A percentile compares a stretch with the other conserved stretches of the same genome.
Conservation (phyloP, 2,329 filamentous ascomycete genomes). For the Chaetomium strumarium region DNA sequence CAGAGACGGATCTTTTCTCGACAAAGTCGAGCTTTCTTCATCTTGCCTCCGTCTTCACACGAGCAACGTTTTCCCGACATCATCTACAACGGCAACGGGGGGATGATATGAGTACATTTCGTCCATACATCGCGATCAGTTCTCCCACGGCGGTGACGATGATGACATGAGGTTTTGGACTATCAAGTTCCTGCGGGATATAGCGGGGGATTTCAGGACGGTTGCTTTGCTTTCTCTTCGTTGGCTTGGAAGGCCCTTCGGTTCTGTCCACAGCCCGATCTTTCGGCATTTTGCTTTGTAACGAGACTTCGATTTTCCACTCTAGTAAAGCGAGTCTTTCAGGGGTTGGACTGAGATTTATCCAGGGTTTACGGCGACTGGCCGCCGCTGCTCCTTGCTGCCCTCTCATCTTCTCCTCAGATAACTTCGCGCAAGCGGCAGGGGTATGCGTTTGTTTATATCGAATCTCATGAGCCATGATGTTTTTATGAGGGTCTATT, state of each 20-base stretch:
- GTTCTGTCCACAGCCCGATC: background rate
- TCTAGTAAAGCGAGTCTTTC: constrained; percentile 1
- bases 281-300: constrained; percentile 4
- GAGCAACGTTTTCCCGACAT: background rate
- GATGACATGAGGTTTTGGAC: background rate
- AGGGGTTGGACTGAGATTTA: background rate
- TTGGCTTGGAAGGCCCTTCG: constrained; percentile 1
- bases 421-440: background rate
- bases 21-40: constrained; percentile 3
- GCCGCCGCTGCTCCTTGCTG: background rate
- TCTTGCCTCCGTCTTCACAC: background rate
- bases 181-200: constrained; percentile 1
- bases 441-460: background rate
- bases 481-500: background rate
- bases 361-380: background rate
- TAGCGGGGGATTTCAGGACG: background rate
- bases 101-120: background rate
- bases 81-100: background rate
- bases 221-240: constrained; percentile 11
- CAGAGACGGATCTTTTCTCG: constrained; percentile 14
- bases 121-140: background rate
- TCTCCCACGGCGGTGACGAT: background rate
- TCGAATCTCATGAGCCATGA: background rate
- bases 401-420: background rate
- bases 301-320: constrained; percentile 3